Conservation (phyloP, 225 moss, liverwort and hornwort species). For the Climacium dendroides region DNA sequence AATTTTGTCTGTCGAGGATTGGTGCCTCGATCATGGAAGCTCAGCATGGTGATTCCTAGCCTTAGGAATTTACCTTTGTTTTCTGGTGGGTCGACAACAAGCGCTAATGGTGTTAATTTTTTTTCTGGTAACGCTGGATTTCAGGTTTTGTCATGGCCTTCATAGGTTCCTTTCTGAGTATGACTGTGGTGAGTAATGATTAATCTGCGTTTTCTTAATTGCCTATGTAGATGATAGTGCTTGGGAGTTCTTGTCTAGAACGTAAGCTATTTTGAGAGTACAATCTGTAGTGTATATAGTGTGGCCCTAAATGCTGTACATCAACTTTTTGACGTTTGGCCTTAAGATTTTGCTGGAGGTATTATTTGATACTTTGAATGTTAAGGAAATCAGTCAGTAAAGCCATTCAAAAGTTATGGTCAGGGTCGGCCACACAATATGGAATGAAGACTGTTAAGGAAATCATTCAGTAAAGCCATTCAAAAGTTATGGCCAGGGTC, state of each 20-base stretch:
- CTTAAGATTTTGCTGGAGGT: not conserved
- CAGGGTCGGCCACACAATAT: no score
- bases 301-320: not conserved
- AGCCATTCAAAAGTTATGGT: no score
- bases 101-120: not conserved
- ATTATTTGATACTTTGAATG: not conserved
- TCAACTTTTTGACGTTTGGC: not conserved
- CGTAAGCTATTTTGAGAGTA: not conserved
- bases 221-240: not conserved
- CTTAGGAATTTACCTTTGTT: not conserved
- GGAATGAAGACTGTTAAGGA: no score
- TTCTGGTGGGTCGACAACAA: not conserved
- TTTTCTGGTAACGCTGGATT: not conserved
- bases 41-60: not conserved
- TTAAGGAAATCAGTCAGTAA: not conserved
- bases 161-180: conserved; percentile 87
- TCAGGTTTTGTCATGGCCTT: conserved; percentile 96
- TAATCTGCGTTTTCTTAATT: not conserved
- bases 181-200: conserved; percentile 64
- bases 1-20: not conserved
- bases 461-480: not conserved
- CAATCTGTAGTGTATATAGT: not conserved
- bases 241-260: not conserved
- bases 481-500: not conserved
- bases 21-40: not conserved